Conservation (phyloP, 352 stramenopile genomes). For the Globisporangium polare region DNA sequence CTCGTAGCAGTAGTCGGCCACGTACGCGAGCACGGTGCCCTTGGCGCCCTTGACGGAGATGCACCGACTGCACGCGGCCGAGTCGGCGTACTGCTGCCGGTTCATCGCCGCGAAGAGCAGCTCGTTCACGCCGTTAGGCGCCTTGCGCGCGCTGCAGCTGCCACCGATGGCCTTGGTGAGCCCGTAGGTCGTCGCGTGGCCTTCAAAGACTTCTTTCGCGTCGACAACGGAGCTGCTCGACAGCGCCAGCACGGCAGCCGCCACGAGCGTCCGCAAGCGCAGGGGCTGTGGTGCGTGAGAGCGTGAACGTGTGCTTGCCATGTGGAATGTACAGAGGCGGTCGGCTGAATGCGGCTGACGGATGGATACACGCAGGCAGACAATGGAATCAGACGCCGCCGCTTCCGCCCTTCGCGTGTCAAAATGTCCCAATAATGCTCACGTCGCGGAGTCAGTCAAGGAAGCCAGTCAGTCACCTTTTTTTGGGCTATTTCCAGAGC, state of each 20-base stretch:
- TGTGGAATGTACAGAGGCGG: not conserved
- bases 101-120: constrained; percentile 62
- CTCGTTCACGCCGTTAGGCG: constrained; percentile 36
- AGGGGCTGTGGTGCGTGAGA: not conserved
- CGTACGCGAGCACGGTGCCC: constrained; percentile 41
- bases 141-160: constrained; percentile 45
- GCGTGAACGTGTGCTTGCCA: not conserved
- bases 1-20: constrained; percentile 67
- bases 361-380: not conserved
- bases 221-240: not conserved
- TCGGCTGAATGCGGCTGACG: not conserved
- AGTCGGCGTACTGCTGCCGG: constrained; percentile 53
- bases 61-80: constrained; percentile 51
- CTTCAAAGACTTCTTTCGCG: constrained; percentile 36
- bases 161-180: constrained; percentile 38
- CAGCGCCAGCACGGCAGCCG: not conserved
- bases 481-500: too few species aligned
- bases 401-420: not conserved
- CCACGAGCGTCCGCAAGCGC: not conserved
- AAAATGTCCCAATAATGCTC: too few species aligned
- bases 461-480: too few species aligned
- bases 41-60: constrained; percentile 41
- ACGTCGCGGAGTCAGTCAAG: too few species aligned
- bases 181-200: constrained; percentile 48
- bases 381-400: not conserved